phyloP scores from a whole-genome alignment of 257 asterid genomes.

The Haberlea rhodopensis region DNA sequence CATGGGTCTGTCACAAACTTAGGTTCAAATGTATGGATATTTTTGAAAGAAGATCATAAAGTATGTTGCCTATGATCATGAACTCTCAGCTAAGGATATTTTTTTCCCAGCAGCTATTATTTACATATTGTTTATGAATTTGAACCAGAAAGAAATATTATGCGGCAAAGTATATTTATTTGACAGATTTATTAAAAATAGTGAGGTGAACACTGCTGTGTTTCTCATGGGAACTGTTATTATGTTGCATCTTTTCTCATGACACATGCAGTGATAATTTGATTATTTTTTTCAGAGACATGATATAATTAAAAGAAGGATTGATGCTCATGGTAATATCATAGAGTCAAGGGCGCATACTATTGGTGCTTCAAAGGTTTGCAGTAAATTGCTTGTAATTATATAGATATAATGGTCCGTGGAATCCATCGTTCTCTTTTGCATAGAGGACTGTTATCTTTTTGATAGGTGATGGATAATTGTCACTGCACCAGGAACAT shows the following conservation, averaged over 20 bases:
- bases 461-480: conserved; percentile 25
- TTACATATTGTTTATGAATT: conserved; percentile 13
- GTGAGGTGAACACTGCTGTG: neutral
- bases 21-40: conserved; percentile 7
- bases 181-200: neutral
- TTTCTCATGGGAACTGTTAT: conserved; percentile 15
- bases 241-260: neutral
- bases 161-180: conserved; percentile 3
- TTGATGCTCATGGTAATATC: conserved; percentile 83
- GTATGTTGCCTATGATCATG: neutral
- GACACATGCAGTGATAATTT: conserved; percentile 29
- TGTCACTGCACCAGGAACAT: conserved; percentile 15
- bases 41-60: neutral
- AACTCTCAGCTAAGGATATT: neutral
- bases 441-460: conserved; percentile 6
- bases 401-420: conserved; percentile 3
- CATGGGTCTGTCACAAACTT: neutral
- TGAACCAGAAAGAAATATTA: conserved; percentile 5
- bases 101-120: neutral
- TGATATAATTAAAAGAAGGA: conserved; percentile 91
- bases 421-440: conserved; percentile 13
- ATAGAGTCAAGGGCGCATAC: conserved; percentile 91
- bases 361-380: conserved; percentile 84
- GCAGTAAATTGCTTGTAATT: conserved; percentile 24
- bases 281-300: conserved; percentile 66